Conservation (phyloP, 2,329 filamentous ascomycete species). For the Aureobasidium melanogenum region DNA sequence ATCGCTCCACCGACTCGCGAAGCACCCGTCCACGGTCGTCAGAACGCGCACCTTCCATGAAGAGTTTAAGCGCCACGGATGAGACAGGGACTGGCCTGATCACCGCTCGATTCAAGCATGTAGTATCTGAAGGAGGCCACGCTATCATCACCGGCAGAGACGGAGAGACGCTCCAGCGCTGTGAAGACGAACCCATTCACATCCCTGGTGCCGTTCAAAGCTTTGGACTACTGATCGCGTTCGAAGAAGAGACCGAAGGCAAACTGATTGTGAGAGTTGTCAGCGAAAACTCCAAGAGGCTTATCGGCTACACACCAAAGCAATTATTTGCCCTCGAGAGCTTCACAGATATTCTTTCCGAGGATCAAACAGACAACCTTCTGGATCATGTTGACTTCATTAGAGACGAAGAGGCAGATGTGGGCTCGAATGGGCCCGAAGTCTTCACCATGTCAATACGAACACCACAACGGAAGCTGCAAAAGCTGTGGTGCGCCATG, state of each 20-base stretch:
- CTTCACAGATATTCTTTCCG: conserved; percentile 74
- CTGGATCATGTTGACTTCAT: conserved; percentile 85
- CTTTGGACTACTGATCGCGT: conserved; percentile 67
- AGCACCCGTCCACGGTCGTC: conserved; percentile 19
- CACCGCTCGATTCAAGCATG: conserved; percentile 69
- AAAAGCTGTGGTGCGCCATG: conserved; percentile 80
- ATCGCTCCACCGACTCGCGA: conserved; percentile 16
- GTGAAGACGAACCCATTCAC: conserved; percentile 87
- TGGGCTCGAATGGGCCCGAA: conserved; percentile 67
- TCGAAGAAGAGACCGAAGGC: conserved; percentile 57
- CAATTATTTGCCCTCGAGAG: conserved; percentile 65
- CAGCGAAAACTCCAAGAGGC: conserved; percentile 68
- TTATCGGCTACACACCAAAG: conserved; percentile 69
- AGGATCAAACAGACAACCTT: conserved; percentile 76
- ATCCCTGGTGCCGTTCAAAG: conserved; percentile 73
- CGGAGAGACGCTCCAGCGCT: conserved; percentile 62
- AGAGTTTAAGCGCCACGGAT: conserved; percentile 27
- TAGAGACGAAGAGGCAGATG: conserved; percentile 70
- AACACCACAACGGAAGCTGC: conserved; percentile 43
- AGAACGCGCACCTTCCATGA: conserved; percentile 22
- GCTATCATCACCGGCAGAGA: conserved; percentile 73
- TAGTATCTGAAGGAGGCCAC: conserved; percentile 68
- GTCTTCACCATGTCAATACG: conserved; percentile 73
- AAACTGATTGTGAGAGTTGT: conserved; percentile 62
- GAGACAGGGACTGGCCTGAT: conserved; percentile 43